These are phyloP conservation scores for Vigna nakashimae DNA, from an alignment of 306 rosid genomes.

Conservation along the genomic window DNA sequence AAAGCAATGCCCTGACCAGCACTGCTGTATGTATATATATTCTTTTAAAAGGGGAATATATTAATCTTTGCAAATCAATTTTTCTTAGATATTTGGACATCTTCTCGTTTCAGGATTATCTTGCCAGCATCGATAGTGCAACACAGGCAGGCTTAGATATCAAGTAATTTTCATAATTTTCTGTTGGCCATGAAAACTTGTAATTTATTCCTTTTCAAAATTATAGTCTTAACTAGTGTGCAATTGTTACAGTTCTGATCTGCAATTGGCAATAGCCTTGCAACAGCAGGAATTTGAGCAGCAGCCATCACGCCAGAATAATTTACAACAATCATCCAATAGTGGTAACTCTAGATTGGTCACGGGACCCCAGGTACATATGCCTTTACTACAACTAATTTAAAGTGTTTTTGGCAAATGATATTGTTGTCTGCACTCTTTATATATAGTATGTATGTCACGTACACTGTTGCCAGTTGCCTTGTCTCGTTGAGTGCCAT, in stretches of 20 bases:
- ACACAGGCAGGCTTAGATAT: conserved; percentile 73
- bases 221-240: conserved; percentile 18
- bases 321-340: conserved; percentile 62
- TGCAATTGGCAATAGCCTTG: conserved; percentile 93
- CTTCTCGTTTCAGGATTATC: conserved; percentile 77
- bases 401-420: not conserved
- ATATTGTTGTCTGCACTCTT: not conserved
- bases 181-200: conserved; percentile 17
- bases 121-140: conserved; percentile 85
- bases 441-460: too few relatives aligned
- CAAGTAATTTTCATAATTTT: conserved; percentile 66
- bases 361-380: conserved; percentile 90
- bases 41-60: conserved; percentile 1
- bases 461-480: conserved; percentile 1
- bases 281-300: conserved; percentile 99
- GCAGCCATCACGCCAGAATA: conserved; percentile 73
- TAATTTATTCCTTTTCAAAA: conserved; percentile 15
- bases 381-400: not conserved
- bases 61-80: conserved; percentile 14
- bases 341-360: conserved; percentile 71
- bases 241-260: conserved; percentile 77
- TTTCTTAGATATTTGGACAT: conserved; percentile 43
- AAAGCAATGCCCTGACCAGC: conserved; percentile 76
- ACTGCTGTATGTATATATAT: conserved; percentile 75
- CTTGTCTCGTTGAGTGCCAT: conserved; percentile 5